Conservation (phyloP, 352 stramenopile genomes). For the Globisporangium orthogonon region DNA sequence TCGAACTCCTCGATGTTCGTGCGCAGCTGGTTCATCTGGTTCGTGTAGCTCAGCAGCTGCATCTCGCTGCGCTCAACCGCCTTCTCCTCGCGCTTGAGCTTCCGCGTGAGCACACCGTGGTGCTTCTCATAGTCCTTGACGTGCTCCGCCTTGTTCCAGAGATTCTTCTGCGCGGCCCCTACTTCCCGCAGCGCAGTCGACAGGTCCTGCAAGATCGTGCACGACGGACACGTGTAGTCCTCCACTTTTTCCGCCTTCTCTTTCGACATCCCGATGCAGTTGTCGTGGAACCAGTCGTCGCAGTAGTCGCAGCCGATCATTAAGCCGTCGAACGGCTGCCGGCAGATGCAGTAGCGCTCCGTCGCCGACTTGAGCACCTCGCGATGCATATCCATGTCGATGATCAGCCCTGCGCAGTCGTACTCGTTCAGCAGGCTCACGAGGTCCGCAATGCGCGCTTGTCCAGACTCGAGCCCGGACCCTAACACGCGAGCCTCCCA, state of each 20-base stretch:
- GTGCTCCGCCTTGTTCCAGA: conserved; percentile 81
- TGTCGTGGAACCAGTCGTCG: conserved; percentile 89
- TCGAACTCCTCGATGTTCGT: conserved; percentile 72
- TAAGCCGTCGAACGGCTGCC: conserved; percentile 85
- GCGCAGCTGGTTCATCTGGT: conserved; percentile 75
- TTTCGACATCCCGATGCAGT: conserved; percentile 88
- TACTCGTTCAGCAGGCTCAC: conserved; percentile 77
- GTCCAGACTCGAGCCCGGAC: conserved; percentile 72
- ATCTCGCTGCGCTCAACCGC: conserved; percentile 76
- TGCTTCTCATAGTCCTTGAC: conserved; percentile 83
- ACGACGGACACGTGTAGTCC: conserved; percentile 93
- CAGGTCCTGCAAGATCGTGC: conserved; percentile 88
- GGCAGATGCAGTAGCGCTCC: conserved; percentile 88
- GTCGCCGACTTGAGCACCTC: conserved; percentile 90
- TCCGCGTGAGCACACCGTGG: conserved; percentile 57
- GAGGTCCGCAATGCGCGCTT: conserved; percentile 67
- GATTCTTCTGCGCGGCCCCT: conserved; percentile 52
- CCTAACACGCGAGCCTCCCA: conserved; percentile 74
- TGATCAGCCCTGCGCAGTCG: conserved; percentile 60
- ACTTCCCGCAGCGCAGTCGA: conserved; percentile 46
- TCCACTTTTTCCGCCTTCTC: conserved; percentile 94
- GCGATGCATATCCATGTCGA: conserved; percentile 85
- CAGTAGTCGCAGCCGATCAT: conserved; percentile 89
- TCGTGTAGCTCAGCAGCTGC: conserved; percentile 69
- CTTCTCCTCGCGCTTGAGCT: conserved; percentile 83